These are phyloP conservation scores for Cucumis hystrix DNA, from an alignment of 306 rosid genomes.

Conservation along the genomic window DNA sequence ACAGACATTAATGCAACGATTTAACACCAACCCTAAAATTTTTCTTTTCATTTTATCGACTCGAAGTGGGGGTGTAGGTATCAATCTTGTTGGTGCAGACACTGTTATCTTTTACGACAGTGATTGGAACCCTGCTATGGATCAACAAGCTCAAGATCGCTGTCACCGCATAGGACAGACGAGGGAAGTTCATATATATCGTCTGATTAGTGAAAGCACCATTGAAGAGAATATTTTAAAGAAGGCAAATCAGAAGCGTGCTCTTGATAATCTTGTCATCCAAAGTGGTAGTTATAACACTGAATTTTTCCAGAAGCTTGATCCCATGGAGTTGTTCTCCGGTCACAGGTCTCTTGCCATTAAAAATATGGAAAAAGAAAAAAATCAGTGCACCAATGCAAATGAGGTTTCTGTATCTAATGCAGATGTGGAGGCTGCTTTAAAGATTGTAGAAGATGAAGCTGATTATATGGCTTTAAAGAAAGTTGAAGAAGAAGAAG, in stretches of 20 bases:
- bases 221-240: conserved; percentile 92
- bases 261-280: conserved; percentile 90
- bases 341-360: conserved; percentile 59
- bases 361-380: conserved; percentile 59
- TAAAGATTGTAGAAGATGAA: conserved; percentile 88
- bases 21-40: conserved; percentile 84
- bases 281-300: conserved; percentile 98
- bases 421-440: conserved; percentile 89
- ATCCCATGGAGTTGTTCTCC: conserved; percentile 88
- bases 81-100: conserved; percentile 96
- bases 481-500: conserved; percentile 93
- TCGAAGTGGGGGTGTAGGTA: conserved; percentile 98
- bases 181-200: conserved; percentile 90
- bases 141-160: conserved; percentile 98
- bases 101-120: conserved; percentile 96
- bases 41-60: conserved; percentile 94
- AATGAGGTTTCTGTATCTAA: conserved; percentile 59
- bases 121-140: conserved; percentile 99
- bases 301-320: conserved; percentile 93
- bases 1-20: conserved; percentile 93
- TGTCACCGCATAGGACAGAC: conserved; percentile 99
- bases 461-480: conserved; percentile 95
- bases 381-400: conserved; percentile 27
- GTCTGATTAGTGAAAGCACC: conserved; percentile 90
- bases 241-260: conserved; percentile 99